Percentiles rank a stretch among this genome's conserved stretches.
Conservation (phyloP, 495 filamentous ascomycete genomes). For the Hyaloscypha bicolor region DNA sequence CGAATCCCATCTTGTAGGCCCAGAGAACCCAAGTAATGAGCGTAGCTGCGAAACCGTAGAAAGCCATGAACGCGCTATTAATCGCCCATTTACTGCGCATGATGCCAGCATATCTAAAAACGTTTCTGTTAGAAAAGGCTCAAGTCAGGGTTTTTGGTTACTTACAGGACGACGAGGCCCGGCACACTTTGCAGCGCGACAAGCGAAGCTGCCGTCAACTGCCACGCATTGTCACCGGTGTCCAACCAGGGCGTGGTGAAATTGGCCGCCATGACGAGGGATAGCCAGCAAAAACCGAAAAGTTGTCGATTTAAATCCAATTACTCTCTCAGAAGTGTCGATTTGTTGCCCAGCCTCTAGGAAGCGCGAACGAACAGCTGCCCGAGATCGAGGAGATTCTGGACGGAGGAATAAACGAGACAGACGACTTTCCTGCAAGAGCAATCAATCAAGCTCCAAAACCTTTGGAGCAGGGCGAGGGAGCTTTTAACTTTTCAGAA, state of each 20-base stretch:
- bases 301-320: neutral
- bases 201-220: slow-evolving; percentile 56
- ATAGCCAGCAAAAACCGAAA: neutral
- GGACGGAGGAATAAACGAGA: neutral
- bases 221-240: slow-evolving; percentile 59
- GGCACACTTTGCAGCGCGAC: slow-evolving; percentile 57
- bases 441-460: slow-evolving; percentile 2
- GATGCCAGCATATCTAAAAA: slow-evolving; percentile 48
- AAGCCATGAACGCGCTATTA: slow-evolving; percentile 59
- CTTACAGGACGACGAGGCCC: slow-evolving; percentile 51
- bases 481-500: slow-evolving; percentile 21
- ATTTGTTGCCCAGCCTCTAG: neutral
- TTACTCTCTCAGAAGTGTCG: neutral
- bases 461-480: neutral
- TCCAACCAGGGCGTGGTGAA: slow-evolving; percentile 30
- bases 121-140: neutral
- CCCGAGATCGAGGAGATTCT: neutral
- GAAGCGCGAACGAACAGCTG: neutral
- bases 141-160: neutral
- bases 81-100: slow-evolving; percentile 62
- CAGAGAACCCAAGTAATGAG: slow-evolving; percentile 59
- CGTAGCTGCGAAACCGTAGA: slow-evolving; percentile 57
- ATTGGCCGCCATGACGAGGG: neutral
- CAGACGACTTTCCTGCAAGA: neutral
- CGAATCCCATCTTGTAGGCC: slow-evolving; percentile 58